phyloP scores from a whole-genome alignment of 371 early-diverging fungal species.

The Dinochytrium kinnereticum region DNA sequence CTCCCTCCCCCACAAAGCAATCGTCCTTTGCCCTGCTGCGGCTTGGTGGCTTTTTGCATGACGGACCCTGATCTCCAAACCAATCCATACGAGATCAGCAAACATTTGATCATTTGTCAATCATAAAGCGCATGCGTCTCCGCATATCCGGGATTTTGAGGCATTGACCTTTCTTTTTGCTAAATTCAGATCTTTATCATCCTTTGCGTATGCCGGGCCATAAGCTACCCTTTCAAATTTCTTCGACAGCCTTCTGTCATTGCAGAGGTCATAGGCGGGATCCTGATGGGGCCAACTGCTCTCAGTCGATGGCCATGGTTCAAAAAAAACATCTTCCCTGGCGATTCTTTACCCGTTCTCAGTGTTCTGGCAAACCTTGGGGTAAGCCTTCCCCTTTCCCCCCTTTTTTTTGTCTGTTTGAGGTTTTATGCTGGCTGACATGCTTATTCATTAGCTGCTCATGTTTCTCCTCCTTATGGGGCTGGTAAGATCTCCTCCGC shows the following conservation, averaged over 20 bases:
- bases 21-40: too few relatives aligned
- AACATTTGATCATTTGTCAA: too few relatives aligned
- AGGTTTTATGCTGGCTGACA: neutral
- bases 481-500: constrained; percentile 8
- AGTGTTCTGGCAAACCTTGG: constrained; percentile 82
- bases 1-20: too few relatives aligned
- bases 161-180: neutral
- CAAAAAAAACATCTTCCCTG: constrained; percentile 28
- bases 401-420: constrained; percentile 41
- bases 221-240: constrained; percentile 35
- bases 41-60: too few relatives aligned
- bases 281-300: constrained; percentile 51
- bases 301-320: constrained; percentile 29
- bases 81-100: too few relatives aligned
- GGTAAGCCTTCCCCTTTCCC: constrained; percentile 74
- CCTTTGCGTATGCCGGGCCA: constrained; percentile 36
- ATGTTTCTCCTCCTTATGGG: constrained; percentile 79
- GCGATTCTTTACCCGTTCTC: constrained; percentile 56
- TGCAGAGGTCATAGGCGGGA: constrained; percentile 54
- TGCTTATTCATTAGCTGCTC: constrained; percentile 49
- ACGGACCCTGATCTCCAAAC: too few relatives aligned
- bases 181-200: constrained; percentile 40
- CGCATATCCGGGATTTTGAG: neutral
- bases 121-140: neutral
- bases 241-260: constrained; percentile 53